Evolutionary conservation across 2,329 filamentous ascomycete species (phyloP), one percentile per base, ranked within the genome.

Genomic region (Colletotrichum neosansevieriae): DNA sequence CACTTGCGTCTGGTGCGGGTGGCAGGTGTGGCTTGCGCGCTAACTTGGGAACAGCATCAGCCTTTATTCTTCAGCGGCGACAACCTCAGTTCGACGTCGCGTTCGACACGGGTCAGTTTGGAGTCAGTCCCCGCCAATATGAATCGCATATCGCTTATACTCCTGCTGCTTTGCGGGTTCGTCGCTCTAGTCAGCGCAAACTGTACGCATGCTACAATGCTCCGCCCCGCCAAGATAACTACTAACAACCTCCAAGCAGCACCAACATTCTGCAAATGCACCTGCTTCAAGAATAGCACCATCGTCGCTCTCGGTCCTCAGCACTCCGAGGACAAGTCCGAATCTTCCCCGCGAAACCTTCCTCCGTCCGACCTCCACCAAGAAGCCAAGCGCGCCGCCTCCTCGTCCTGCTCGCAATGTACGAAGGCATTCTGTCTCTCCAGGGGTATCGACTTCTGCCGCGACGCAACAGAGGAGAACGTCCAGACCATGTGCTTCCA

Each of bases 211-310:
- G 5, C n/a, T 44, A 44, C 47, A 49, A 42, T 29, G 24, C 29
- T 45, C 38, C 45, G 24, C 51, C 36, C 11, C 17, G 2, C 15
- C 17, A 2, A 19, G 29, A 34, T 40, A 13, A 12, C 71, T 64
- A 70, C 75, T 76, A 70, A 77, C 71, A 61, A 42, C 29, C 38
- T 6, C 62, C 11, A 74, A 90, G 88, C 85, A 36, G 85, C 87
- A 49, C 88, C 87, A 17, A 87, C 86, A 2, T 91, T 91, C 76
- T 91, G 89, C 83, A 91, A 91, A 83, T 91, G 89, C 80, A 91
- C 88, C 72, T 91, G 89, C 80, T 89, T 89, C 81, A 88, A 87
- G 73, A 91, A 91, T 81, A 89, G 86, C 82, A 91, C 88, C 72
- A 89, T 91, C 74, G 89, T 91, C 75, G 83, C 86, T 13, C 83